phyloP scores from a whole-genome alignment of 2,329 filamentous ascomycete genomes.

The Pseudogymnoascus sp. region DNA sequence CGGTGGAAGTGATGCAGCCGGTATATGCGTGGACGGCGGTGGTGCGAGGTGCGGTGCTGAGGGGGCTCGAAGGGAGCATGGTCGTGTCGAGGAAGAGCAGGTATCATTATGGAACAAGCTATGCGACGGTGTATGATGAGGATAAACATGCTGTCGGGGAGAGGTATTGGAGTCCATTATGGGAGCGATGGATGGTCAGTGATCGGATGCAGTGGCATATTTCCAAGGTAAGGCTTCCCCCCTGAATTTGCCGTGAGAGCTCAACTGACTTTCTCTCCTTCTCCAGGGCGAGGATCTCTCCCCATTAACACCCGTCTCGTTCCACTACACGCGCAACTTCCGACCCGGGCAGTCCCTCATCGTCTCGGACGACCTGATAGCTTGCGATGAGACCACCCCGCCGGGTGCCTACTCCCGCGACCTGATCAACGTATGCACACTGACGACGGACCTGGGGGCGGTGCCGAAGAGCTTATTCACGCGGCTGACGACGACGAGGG shows the following conservation, averaged over 20 bases:
- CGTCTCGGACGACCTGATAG: slow-evolving; percentile 74
- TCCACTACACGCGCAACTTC: slow-evolving; percentile 83
- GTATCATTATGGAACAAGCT: slow-evolving; percentile 68
- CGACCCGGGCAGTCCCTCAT: slow-evolving; percentile 66
- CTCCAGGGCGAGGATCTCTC: slow-evolving; percentile 64
- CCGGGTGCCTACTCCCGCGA: slow-evolving; percentile 53
- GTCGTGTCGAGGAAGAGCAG: slow-evolving; percentile 66
- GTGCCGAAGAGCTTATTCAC: slow-evolving; percentile 70
- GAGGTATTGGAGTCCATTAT: slow-evolving; percentile 70
- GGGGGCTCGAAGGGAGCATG: slow-evolving; percentile 71
- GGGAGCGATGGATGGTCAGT: slow-evolving; percentile 77
- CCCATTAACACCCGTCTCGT: slow-evolving; percentile 65
- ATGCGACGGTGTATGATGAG: slow-evolving; percentile 74
- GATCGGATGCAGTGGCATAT: slow-evolving; percentile 85
- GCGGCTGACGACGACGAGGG: slow-evolving; percentile 66
- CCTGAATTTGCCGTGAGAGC: not conserved
- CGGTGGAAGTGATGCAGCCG: slow-evolving; percentile 73
- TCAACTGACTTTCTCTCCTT: slow-evolving; percentile 12
- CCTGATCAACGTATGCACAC: slow-evolving; percentile 66
- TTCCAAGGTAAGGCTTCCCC: slow-evolving; percentile 51
- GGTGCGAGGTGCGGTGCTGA: slow-evolving; percentile 66
- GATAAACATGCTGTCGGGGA: slow-evolving; percentile 64
- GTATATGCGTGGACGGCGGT: slow-evolving; percentile 78
- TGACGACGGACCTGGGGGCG: slow-evolving; percentile 71
- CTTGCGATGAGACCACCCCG: slow-evolving; percentile 61